Percentiles rank a stretch among this genome's conserved stretches.
Conservation (phyloP, 345 rosid genomes). For the Raphanus raphanistrum region DNA sequence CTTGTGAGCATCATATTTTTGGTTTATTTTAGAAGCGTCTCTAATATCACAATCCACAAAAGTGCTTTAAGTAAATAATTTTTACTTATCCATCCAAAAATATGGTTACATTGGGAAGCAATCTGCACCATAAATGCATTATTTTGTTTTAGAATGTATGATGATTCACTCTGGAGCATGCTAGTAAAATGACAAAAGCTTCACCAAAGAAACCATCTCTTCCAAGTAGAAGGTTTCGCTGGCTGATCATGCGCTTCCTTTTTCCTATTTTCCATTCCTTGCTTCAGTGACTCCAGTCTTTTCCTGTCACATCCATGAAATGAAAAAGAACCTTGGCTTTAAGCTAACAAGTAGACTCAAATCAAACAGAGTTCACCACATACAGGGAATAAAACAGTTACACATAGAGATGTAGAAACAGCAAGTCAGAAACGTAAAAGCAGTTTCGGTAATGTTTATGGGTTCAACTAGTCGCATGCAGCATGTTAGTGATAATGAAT, state of each 20-base stretch:
- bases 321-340: neutral
- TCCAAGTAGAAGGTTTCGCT: constrained; percentile 29
- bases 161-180: neutral
- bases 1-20: neutral
- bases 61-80: neutral
- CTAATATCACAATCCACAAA: neutral
- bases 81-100: neutral
- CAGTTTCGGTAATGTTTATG: neutral
- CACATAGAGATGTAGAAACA: neutral
- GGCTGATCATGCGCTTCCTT: constrained; percentile 45
- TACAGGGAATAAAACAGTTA: neutral
- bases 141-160: neutral
- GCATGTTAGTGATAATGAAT: neutral
- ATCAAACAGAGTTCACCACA: neutral
- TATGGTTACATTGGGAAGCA: neutral
- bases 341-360: neutral
- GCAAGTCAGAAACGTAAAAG: neutral
- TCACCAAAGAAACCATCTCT: neutral
- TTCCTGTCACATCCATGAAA: constrained; percentile 44
- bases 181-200: neutral
- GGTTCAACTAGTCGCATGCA: constrained; percentile 9
- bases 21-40: neutral
- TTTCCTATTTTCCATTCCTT: constrained; percentile 63
- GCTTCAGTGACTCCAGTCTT: constrained; percentile 65
- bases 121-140: neutral